Evolutionary conservation across 352 stramenopile genomes (phyloP), one percentile per base, ranked within the genome.

Genomic region (Phytophthora vignae): DNA sequence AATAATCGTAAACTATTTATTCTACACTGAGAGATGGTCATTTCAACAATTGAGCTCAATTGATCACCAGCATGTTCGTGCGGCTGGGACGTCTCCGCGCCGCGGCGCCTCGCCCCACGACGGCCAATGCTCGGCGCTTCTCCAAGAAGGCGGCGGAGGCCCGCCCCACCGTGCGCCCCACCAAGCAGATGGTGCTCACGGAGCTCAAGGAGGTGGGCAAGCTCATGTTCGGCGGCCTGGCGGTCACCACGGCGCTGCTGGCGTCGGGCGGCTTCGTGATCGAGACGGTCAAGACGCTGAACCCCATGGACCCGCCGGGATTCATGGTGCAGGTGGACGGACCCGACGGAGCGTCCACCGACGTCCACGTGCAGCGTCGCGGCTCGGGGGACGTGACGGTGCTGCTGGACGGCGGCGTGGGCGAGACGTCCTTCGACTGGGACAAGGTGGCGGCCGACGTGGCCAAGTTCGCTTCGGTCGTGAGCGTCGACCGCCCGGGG

Each of bases 341-440:
- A 29, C 61, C 65, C 9, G 65, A 90, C 27, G 87, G 81, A 55
- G 50, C 79, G 9, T n/a, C 44, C 8, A 67, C 79, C 10, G 67
- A 82, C 42, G 66, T 93, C 11, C 87, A 94, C 60, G 71, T 88
- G 52, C 84, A 91, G 62, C 74, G 75, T 31, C 60, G 63, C 29
- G 85, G 84, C 19, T 59, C 12, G 15, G 82, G 83, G 29, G 65
- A 89, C 46, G 82, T 92, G 63, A 88, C 84, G 0, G 83, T 94
- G 19, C 56, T 95, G 38, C 67, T 95, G 12, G 88, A 95, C 44
- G 88, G 88, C 15, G 85, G 88, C 40, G 82, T 92, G 36, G 88
- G 88, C n/a, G 86, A 95, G 77, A 91, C 88, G 17, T 92, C 83
- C 33, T 95, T 95, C 66, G 88, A 95, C 66, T 95, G 86, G 84